Evolutionary conservation across 345 rosid species (phyloP).

Genomic region (Triadica sebifera): DNA sequence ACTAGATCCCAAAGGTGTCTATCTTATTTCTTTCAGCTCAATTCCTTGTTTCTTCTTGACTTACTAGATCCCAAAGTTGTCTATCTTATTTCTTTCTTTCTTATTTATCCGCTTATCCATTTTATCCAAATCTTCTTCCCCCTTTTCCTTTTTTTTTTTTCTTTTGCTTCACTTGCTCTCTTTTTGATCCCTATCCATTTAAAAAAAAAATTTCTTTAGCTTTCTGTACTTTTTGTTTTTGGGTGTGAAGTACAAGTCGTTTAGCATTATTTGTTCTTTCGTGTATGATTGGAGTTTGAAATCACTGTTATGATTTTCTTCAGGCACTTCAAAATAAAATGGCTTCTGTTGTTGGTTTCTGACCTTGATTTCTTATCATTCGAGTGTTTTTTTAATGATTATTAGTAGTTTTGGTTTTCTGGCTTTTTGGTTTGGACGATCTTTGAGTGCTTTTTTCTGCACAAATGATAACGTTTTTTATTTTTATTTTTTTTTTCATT

Average conservation of each 20-base stretch:
- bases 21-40: slow-evolving; percentile 39
- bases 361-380: background rate
- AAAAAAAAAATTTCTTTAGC: background rate
- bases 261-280: slow-evolving; percentile 17
- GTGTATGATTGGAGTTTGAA: slow-evolving; percentile 29
- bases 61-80: slow-evolving; percentile 34
- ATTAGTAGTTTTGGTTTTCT: background rate
- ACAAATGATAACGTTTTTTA: slow-evolving; percentile 1
- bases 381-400: no score
- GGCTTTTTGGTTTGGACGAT: slow-evolving; percentile 3
- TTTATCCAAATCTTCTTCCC: background rate
- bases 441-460: background rate
- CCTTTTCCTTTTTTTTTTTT: background rate
- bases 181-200: background rate
- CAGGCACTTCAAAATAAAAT: slow-evolving; percentile 8
- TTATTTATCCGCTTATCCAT: background rate
- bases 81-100: background rate
- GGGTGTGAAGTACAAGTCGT: slow-evolving; percentile 13
- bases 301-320: slow-evolving; percentile 7
- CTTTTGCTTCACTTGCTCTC: background rate
- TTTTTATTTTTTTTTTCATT: background rate
- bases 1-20: slow-evolving; percentile 35
- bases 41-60: slow-evolving; percentile 30
- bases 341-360: background rate
- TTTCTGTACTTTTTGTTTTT: slow-evolving; percentile 2